A percentile compares a stretch with the other conserved stretches of the same genome.
Evolutionary conservation across 1,284 basidiomycete genomes (phyloP).

Genomic region (Neotropicomus parvogracilis): DNA sequence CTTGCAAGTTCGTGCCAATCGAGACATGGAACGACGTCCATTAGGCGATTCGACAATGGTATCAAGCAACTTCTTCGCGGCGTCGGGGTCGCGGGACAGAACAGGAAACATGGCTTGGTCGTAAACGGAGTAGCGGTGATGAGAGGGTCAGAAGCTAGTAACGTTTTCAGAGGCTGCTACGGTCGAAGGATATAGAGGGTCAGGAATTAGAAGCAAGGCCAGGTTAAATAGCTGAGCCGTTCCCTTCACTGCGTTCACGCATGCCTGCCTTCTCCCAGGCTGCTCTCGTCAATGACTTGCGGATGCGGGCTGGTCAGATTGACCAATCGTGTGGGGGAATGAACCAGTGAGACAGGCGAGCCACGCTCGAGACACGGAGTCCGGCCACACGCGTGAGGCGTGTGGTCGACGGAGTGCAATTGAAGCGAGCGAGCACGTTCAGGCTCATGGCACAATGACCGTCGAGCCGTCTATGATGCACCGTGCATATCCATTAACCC

Average conservation of each 20-base stretch:
- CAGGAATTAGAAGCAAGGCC: conserved; percentile 41
- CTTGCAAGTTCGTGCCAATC: conserved; percentile 70
- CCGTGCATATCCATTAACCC: conserved; percentile 18
- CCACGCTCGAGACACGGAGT: conserved; percentile 27
- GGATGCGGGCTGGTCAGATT: conserved; percentile 31
- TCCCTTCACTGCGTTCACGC: conserved; percentile 33
- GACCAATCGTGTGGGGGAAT: conserved; percentile 28
- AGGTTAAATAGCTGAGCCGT: conserved; percentile 24
- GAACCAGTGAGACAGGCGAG: conserved; percentile 22
- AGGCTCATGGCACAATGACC: conserved; percentile 8
- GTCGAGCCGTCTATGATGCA: conserved; percentile 8
- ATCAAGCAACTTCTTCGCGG: conserved; percentile 61
- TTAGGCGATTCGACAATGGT: conserved; percentile 62
- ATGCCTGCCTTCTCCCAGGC: conserved; percentile 20
- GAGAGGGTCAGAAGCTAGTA: conserved; percentile 28
- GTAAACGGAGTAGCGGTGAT: conserved; percentile 42
- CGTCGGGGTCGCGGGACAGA: conserved; percentile 63
- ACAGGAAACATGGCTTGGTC: conserved; percentile 50
- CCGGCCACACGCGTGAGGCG: conserved; percentile 27
- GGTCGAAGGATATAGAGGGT: conserved; percentile 38
- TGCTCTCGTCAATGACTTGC: conserved; percentile 29
- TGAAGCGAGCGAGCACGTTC: conserved; percentile 11
- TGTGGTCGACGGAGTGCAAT: conserved; percentile 21
- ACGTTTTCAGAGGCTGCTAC: conserved; percentile 28
- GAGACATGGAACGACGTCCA: conserved; percentile 59